A percentile compares a stretch with the other conserved stretches of the same genome.
Evolutionary conservation across 2,329 filamentous ascomycete genomes (phyloP).

Genomic region (Aspergillus cejpii): DNA sequence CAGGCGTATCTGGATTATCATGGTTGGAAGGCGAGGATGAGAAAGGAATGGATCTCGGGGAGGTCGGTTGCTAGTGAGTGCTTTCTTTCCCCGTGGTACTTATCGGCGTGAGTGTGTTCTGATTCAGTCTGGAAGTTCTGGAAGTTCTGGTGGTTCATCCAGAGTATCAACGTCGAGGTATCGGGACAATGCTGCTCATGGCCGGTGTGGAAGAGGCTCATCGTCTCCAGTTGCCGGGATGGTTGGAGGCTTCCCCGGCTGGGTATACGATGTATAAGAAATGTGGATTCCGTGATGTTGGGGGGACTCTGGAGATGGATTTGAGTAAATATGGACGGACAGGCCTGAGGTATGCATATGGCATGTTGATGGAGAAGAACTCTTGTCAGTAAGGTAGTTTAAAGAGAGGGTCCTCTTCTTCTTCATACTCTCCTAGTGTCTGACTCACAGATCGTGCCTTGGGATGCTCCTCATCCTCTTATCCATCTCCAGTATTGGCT

Average conservation of each 20-base stretch:
- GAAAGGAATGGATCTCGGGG: conserved; percentile 1
- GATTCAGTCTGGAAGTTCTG: neutral
- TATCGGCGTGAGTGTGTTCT: no score
- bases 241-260: conserved; percentile 3
- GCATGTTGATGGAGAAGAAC: neutral
- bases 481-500: no score
- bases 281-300: conserved; percentile 3
- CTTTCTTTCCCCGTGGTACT: no score
- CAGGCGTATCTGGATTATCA: conserved; percentile 1
- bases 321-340: neutral
- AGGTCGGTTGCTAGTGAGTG: neutral
- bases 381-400: no score
- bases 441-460: no score
- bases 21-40: neutral
- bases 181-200: neutral
- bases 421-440: no score
- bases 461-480: no score
- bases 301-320: neutral
- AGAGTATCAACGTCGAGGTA: conserved; percentile 1
- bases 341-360: neutral
- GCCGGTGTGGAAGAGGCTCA: conserved; percentile 1
- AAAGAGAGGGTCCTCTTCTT: no score
- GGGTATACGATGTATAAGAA: conserved; percentile 1
- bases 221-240: neutral
- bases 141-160: conserved; percentile 3